Base-by-base conservation (phyloP, 2,329 filamentous ascomycete species). In the Aspergillus jensenii region DNA sequence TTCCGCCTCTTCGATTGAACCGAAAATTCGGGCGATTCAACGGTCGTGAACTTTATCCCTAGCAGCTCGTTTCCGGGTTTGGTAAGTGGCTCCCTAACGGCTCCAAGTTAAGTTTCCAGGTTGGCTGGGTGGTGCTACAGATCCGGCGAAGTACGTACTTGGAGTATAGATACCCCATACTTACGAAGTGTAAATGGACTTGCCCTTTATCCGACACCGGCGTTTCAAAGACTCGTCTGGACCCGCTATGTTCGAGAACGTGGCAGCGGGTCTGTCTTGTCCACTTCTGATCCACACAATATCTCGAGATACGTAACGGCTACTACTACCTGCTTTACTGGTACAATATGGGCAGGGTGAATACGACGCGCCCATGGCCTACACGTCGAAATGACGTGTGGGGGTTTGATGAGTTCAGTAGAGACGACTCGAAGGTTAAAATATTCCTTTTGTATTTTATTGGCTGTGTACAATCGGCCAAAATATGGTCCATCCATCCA, bases 201-300 rank as follows among this genome's bases (percentile, higher is more conserved):
- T 27, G 15, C 1, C 27, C 31, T 21, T 21, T 8, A 12, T 37
- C 50, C 52, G 33, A 54, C 27, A 27, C 52, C 52, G 33, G 33
- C 12, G 40, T n/a, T 33, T 31, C 25, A 23, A n/a, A 12, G 31
- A 27, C 12, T 40, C 7, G 12, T 15, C 14, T 21, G 44, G 52
- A 48, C 43, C 52, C 52, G 52, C 52, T 54, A 54, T 54, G 52
- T 54, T 54, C 52, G 44, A 46, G 52, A 54, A 48, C 52, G 44
- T 54, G 23, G 43, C 33, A 40, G 52, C 52, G 43, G 52, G 52
- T 47, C 52, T 47, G 31, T 3, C 35, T 35, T 54, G 33, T 47
- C 52, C 43, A 48, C 52, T 21, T n/a, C 19, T 21, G 50, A 53
- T 45, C 50, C 50, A 44, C 9, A 31, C 27, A 31, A 11, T 31